These are phyloP conservation scores for Scheffersomyces stambukii DNA, from an alignment of 1,139 yeast species.

Conservation along the genomic window DNA sequence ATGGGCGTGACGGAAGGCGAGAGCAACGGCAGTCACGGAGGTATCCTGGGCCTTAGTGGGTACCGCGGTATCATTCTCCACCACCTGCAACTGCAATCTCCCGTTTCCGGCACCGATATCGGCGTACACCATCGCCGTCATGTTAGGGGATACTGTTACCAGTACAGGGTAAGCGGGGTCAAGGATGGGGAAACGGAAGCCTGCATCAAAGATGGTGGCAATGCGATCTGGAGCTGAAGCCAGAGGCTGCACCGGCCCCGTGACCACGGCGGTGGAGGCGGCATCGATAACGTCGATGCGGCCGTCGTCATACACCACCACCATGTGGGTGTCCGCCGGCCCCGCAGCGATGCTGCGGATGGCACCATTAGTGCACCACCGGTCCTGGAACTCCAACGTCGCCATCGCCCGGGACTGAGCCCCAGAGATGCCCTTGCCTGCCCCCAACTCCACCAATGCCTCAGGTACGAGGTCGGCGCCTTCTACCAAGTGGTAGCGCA, in stretches of 20 bases:
- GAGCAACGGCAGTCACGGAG: conserved; percentile 57
- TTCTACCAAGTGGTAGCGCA: conserved; percentile 33
- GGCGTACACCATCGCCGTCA: conserved; percentile 45
- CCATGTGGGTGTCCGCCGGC: conserved; percentile 20
- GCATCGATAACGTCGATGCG: conserved; percentile 40
- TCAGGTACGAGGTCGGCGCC: conserved; percentile 22
- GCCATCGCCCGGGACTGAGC: conserved; percentile 3
- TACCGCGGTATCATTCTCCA: conserved; percentile 19
- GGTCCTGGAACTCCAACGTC: too few relatives aligned
- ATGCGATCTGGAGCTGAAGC: conserved; percentile 27
- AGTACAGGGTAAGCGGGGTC: conserved; percentile 27
- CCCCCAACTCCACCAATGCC: conserved; percentile 31
- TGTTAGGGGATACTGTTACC: conserved; percentile 54
- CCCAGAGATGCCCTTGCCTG: conserved; percentile 19
- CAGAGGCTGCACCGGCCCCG: conserved; percentile 4
- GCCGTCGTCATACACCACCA: conserved; percentile 37
- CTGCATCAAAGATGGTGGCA: conserved; percentile 52
- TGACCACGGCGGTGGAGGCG: conserved; percentile 21
- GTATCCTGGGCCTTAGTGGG: conserved; percentile 29
- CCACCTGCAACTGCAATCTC: conserved; percentile 25
- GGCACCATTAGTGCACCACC: too few relatives aligned
- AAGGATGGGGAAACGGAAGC: conserved; percentile 44
- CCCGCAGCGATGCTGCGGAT: too few relatives aligned
- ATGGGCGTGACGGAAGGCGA: conserved; percentile 63
- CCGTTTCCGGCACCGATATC: conserved; percentile 16